Percentiles rank a stretch among this genome's conserved stretches.
These are phyloP conservation scores for Podaxis sp. DNA, from an alignment of 768 basidiomycete genomes.

Conservation along the genomic window DNA sequence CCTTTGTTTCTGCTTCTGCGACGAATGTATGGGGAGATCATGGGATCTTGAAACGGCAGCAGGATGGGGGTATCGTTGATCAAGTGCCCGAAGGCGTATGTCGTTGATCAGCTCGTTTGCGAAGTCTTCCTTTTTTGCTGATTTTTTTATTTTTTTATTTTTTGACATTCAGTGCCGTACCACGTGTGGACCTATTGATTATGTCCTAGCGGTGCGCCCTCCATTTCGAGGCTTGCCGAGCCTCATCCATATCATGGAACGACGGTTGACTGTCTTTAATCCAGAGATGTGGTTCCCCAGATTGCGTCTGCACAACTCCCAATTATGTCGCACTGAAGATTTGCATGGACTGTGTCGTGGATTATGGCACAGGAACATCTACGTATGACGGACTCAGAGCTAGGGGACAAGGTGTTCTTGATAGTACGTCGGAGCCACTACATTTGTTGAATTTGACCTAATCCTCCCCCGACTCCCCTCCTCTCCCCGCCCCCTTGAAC, in stretches of 20 bases:
- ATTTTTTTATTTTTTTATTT: not conserved
- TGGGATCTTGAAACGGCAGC: not conserved
- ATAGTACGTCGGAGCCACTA: not conserved
- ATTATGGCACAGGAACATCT: not conserved
- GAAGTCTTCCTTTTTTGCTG: not conserved
- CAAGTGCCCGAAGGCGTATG: constrained; percentile 7
- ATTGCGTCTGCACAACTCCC: not conserved
- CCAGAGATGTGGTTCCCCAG: not conserved
- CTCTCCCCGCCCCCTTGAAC: not conserved
- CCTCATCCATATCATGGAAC: not conserved
- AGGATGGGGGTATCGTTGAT: not conserved
- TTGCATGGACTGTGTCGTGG: constrained; percentile 6
- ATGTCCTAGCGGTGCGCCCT: not conserved
- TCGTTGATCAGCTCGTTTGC: not conserved
- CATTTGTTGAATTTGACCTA: not conserved
- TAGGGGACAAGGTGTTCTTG: not conserved
- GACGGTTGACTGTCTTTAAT: not conserved
- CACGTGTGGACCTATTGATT: constrained; percentile 7
- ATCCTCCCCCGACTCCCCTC: not conserved
- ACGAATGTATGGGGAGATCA: not conserved
- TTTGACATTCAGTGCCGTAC: not conserved
- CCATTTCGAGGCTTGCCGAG: not conserved
- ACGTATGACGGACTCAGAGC: not conserved
- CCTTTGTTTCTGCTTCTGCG: not conserved
- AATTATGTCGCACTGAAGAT: constrained; percentile 4